Evolutionary conservation across 2,329 filamentous ascomycete species (phyloP).

Genomic region (Exophiala phaeomuriformis): DNA sequence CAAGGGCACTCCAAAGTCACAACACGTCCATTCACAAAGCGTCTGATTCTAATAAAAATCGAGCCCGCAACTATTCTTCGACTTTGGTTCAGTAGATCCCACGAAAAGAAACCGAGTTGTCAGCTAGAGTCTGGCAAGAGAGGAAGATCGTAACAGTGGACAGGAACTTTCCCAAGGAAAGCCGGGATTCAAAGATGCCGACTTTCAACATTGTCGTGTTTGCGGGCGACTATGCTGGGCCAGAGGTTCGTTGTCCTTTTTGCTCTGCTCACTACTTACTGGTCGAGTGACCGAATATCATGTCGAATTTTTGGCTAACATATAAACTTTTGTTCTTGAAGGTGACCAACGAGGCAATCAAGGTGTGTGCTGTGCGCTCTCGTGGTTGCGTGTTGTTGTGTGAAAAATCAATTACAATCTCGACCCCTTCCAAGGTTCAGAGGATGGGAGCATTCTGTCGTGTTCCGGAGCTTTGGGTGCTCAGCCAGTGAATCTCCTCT

Average conservation of each 20-base stretch:
- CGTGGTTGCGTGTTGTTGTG: too few relatives aligned
- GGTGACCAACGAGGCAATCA: conserved; percentile 78
- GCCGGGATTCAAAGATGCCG: conserved; percentile 47
- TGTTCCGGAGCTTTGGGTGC: too few relatives aligned
- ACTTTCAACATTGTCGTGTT: conserved; percentile 74
- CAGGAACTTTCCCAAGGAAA: neutral
- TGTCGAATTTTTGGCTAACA: neutral
- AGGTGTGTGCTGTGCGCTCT: conserved; percentile 48
- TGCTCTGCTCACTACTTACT: too few relatives aligned
- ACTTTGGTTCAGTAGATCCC: neutral
- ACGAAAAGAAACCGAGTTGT: neutral
- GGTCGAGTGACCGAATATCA: too few relatives aligned
- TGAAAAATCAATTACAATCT: too few relatives aligned
- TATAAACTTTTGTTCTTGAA: conserved; percentile 30
- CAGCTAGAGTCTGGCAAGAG: too few relatives aligned
- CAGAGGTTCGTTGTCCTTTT: conserved; percentile 55
- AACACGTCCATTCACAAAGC: neutral
- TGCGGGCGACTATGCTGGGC: conserved; percentile 75
- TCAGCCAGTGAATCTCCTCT: too few relatives aligned
- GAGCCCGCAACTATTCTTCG: neutral
- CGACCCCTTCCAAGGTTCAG: too few relatives aligned
- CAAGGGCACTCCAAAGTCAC: neutral
- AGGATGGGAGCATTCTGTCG: too few relatives aligned
- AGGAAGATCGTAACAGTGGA: neutral
- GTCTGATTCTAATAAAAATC: conserved; percentile 1